These are phyloP conservation scores for Rostrohypoxylon terebratum DNA, from an alignment of 495 filamentous ascomycete genomes.

Conservation along the genomic window DNA sequence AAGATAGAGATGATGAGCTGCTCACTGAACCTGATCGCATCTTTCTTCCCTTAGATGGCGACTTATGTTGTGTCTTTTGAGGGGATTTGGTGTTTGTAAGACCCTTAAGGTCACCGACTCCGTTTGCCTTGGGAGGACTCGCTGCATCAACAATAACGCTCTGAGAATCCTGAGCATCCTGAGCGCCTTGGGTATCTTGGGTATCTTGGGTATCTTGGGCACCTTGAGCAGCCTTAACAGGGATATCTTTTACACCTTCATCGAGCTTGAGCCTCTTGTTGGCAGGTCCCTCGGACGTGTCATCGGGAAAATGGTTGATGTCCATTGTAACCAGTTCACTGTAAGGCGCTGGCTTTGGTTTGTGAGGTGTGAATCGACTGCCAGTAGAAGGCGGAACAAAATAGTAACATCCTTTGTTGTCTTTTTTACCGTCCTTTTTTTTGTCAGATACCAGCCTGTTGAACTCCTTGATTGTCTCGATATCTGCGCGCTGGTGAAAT, in stretches of 20 bases:
- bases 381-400: conserved; percentile 56
- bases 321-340: conserved; percentile 56
- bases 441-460: conserved; percentile 53
- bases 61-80: conserved; percentile 15
- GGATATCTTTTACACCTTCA: too few relatives aligned
- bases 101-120: conserved; percentile 25
- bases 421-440: conserved; percentile 62
- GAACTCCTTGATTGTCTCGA: conserved; percentile 59
- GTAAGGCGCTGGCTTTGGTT: conserved; percentile 57
- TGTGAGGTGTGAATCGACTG: conserved; percentile 49
- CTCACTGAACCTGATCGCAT: conserved; percentile 50
- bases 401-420: conserved; percentile 61
- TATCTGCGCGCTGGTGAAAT: conserved; percentile 59
- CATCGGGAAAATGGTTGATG: conserved; percentile 24
- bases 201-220: too few relatives aligned
- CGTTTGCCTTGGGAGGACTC: conserved; percentile 27
- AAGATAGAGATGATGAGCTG: conserved; percentile 56
- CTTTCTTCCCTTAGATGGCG: conserved; percentile 35
- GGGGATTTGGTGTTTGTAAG: conserved; percentile 12
- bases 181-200: too few relatives aligned
- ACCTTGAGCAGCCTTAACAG: too few relatives aligned
- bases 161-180: neutral
- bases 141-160: conserved; percentile 12
- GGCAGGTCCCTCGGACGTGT: conserved; percentile 42
- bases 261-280: conserved; percentile 53